phyloP scores from a whole-genome alignment of 257 asterid species.

The Solanum acaule region DNA sequence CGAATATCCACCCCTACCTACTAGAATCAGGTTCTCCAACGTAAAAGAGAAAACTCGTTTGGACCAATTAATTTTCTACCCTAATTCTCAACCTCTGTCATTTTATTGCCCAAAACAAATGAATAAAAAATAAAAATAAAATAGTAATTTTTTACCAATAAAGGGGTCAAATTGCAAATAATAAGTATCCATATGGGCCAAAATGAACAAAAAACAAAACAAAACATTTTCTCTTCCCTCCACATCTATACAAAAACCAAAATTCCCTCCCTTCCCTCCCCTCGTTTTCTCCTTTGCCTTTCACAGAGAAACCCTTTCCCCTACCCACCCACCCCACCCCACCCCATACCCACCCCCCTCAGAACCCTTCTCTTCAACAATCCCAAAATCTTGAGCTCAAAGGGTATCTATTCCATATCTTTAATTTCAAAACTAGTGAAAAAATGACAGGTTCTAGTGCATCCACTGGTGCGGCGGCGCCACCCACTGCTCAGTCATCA shows the following conservation, averaged over 20 bases:
- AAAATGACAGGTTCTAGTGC: slow-evolving; percentile 44
- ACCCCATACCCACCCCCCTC: slow-evolving; percentile 1
- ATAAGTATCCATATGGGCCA: not conserved
- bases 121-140: too few species aligned
- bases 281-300: slow-evolving; percentile 37
- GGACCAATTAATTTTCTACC: too few species aligned
- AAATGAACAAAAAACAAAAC: not conserved
- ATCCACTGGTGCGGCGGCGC: slow-evolving; percentile 37
- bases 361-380: not conserved
- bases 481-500: slow-evolving; percentile 31
- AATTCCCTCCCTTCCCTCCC: slow-evolving; percentile 97
- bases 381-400: not conserved
- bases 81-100: not conserved
- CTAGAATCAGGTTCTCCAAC: fast-evolving
- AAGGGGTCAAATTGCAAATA: not conserved
- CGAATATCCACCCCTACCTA: not conserved
- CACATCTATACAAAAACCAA: slow-evolving; percentile 81
- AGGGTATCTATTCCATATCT: not conserved
- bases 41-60: too few species aligned
- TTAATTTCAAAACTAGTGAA: not conserved
- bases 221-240: slow-evolving; percentile 49
- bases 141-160: not conserved
- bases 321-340: slow-evolving; percentile 2
- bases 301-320: not conserved
- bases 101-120: too few species aligned